These are phyloP conservation scores for Paxillus rubicundulus DNA, from an alignment of 768 basidiomycete genomes.

Conservation along the genomic window DNA sequence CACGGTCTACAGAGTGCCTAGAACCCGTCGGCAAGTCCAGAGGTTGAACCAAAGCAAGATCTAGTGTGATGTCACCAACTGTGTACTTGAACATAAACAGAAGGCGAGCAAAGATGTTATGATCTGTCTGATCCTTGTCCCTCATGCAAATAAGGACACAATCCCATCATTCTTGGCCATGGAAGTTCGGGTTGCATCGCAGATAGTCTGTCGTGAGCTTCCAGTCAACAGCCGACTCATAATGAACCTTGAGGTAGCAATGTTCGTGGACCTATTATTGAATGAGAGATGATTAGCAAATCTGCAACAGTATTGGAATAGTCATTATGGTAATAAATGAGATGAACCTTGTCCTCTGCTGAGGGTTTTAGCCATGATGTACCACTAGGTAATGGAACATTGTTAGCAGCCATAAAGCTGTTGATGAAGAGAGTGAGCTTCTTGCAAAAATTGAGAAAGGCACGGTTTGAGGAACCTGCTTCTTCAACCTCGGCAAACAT, in stretches of 20 bases:
- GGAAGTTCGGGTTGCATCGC: conserved; percentile 29
- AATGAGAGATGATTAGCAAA: background rate
- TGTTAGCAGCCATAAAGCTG: background rate
- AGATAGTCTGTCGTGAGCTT: conserved; percentile 23
- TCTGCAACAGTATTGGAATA: background rate
- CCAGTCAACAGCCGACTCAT: conserved; percentile 29
- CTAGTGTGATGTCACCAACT: background rate
- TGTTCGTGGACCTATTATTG: conserved; percentile 25
- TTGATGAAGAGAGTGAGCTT: conserved; percentile 3
- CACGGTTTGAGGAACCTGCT: background rate
- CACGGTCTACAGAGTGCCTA: too few species aligned
- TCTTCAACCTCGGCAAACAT: background rate
- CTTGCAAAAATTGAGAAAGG: background rate
- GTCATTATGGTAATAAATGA: too few species aligned
- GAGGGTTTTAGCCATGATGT: background rate
- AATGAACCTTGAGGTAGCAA: conserved; percentile 24
- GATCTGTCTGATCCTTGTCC: background rate
- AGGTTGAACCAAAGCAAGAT: too few species aligned
- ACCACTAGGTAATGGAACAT: too few species aligned
- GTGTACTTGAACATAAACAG: conserved; percentile 1
- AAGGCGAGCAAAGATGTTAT: background rate
- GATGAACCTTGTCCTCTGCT: background rate
- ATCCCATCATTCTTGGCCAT: conserved; percentile 24
- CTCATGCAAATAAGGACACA: conserved; percentile 4
- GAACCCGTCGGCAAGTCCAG: too few species aligned